These are phyloP conservation scores for Beta macrorhiza DNA, from an alignment of 179 eudicot species.

Conservation along the genomic window DNA sequence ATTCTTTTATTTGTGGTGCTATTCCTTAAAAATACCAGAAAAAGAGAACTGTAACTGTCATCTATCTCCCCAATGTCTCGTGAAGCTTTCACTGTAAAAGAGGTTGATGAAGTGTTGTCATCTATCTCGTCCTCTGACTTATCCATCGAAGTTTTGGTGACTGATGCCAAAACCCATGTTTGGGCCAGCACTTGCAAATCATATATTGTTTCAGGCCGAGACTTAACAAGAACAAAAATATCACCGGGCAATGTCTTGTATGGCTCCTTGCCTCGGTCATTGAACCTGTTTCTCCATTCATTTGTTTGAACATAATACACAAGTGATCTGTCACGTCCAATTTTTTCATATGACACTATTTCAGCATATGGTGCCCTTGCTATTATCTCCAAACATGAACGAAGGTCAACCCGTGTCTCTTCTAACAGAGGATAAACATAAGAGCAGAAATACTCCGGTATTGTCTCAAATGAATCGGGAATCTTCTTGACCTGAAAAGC, in stretches of 20 bases:
- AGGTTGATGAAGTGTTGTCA: conserved; percentile 29
- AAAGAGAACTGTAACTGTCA: conserved; percentile 33
- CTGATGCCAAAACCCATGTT: conserved; percentile 51
- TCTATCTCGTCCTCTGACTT: conserved; percentile 29
- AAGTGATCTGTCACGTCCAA: neutral
- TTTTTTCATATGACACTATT: conserved; percentile 35
- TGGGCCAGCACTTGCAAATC: conserved; percentile 46
- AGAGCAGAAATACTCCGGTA: conserved; percentile 48
- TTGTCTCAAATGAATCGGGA: conserved; percentile 46
- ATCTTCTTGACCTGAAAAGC: conserved; percentile 52
- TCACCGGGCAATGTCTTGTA: conserved; percentile 73
- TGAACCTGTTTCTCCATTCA: conserved; percentile 53
- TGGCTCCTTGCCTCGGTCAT: conserved; percentile 51
- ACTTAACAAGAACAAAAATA: conserved; percentile 43
- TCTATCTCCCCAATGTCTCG: conserved; percentile 32
- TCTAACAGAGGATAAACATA: conserved; percentile 57
- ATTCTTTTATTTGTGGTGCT: conserved; percentile 47
- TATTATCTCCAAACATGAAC: conserved; percentile 48
- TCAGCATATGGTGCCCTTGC: conserved; percentile 66
- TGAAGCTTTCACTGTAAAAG: conserved; percentile 41
- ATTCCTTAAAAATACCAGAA: conserved; percentile 52
- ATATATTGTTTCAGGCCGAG: conserved; percentile 40
- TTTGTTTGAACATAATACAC: conserved; percentile 43
- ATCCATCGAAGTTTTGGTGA: conserved; percentile 23
- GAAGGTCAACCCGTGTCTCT: conserved; percentile 59